Base-by-base conservation (phyloP, 176 grass and related monocot species). In the Carex pumila region DNA sequence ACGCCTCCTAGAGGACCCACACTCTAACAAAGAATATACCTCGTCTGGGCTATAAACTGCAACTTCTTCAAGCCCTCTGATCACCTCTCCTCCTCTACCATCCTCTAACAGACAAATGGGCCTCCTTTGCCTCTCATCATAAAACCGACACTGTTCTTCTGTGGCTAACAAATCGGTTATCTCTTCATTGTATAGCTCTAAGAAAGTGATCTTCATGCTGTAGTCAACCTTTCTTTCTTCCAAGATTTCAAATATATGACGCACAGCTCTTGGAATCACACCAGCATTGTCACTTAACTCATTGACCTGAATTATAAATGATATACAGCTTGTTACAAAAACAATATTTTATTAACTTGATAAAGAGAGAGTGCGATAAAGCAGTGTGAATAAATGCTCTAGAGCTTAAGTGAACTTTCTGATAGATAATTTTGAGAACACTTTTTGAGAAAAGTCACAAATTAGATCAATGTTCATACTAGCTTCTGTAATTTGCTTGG, bases 111-210 rank as follows among this genome's bases (percentile, higher is more conserved):
- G 87, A 80, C 89, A 87, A 86, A 97, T 85, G 11, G 73, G 60
- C 69, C 76, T 94, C 81, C 88, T 94, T 25, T 86, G 90, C 70
- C 83, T 94, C 84, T 89, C 94, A 88, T 92, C 94, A 69, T 83
- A 45, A 41, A 84, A 86, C 78, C 83, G 91, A 71, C 41, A 81
- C 64, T 94, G 90, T 58, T 94, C 90, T 65, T 97, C 94, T 15
- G 67, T 66, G 83, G 87, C 85, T 86, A 97, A 91, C 13, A 97
- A 76, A 80, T 97, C 94, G 65, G 88, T 94, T 62, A 97, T 88
- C 13, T 94, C 92, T 88, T 97, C 94, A 32, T 97, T 97, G 76
- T 97, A 97, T 39, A 97, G 90, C 70, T 97, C 94, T 84, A 97
- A 61, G 43, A 97, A 97, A 59, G 88, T 92, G 73, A 92, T 87